Evolutionary conservation across 2,329 filamentous ascomycete genomes (phyloP).

Genomic region (Dothistroma septosporum): DNA sequence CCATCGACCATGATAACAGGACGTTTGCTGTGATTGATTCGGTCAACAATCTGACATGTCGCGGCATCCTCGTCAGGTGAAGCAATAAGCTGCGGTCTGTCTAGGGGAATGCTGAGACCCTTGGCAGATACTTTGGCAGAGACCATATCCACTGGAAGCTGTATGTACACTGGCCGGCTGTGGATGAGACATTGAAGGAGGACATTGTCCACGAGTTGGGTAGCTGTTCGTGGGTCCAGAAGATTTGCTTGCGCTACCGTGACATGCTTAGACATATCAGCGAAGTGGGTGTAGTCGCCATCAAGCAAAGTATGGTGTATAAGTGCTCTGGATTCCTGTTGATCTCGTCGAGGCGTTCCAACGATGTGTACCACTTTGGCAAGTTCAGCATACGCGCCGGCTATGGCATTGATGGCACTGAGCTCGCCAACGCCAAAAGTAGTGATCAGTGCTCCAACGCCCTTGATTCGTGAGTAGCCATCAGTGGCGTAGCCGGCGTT

Average conservation of each 20-base stretch:
- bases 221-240: constrained; percentile 38
- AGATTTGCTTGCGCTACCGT: constrained; percentile 69
- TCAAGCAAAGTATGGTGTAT: constrained; percentile 11
- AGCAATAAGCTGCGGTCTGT: constrained; percentile 63
- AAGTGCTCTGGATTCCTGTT: neutral
- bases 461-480: constrained; percentile 54
- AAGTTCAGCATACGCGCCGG: constrained; percentile 42
- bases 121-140: constrained; percentile 70
- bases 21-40: constrained; percentile 66
- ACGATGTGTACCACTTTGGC: constrained; percentile 46
- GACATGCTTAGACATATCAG: constrained; percentile 64
- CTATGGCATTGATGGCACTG: constrained; percentile 44
- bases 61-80: constrained; percentile 70
- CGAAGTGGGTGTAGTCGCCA: constrained; percentile 5
- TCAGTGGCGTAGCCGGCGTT: constrained; percentile 57
- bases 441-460: constrained; percentile 50
- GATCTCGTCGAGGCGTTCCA: neutral
- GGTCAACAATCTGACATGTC: constrained; percentile 74
- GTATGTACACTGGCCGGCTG: constrained; percentile 28
- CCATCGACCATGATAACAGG: constrained; percentile 80
- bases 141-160: constrained; percentile 43
- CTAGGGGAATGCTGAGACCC: constrained; percentile 64
- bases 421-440: constrained; percentile 57
- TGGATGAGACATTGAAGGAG: constrained; percentile 24
- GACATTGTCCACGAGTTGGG: constrained; percentile 28